Base-by-base conservation (phyloP, 1,139 yeast species). In the Blastobotrys buckinghamii region DNA sequence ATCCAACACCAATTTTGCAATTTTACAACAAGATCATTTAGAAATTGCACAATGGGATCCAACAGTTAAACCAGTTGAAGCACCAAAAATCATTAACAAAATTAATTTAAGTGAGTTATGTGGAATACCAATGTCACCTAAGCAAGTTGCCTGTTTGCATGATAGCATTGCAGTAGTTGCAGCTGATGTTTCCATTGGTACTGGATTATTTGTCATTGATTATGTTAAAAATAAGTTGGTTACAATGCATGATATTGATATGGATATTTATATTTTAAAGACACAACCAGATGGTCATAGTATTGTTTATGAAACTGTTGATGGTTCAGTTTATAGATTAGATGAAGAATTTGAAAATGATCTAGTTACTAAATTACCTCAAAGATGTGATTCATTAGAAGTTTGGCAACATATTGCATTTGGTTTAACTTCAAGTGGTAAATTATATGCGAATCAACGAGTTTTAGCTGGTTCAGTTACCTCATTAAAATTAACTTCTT, bases 401-500 rank as follows among this genome's bases (percentile, higher is more conserved):
- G 62, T 60, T 1, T 58, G 61, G 52, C 63, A 63, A 29, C 60
- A 63, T 29, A 69, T 77, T 40, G 82, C 82, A 0, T 84, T 86
- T 63, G 96, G 96, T 48, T 67, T 88, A 29, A 76, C 92, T 16
- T 34, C 46, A 0, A 67, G 77, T 6, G 97, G 97, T 50, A 84
- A 83, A 59, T 67, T 90, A 16, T 89, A 73, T 64, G 82, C 83
- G 6, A 81, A 84, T 57, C 76, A 75, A 1, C 69, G 71, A 13
- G 82, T 77, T 51, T 66, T 92, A n/a, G 76, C 88, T 0, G 71
- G 78, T 9, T 89, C 92, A 9, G 94, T 88, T 6, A 90, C 97
- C 0, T 90, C 97, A 0, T 68, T 92, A 50, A 77, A 79, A 53
- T 70, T 85, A 22, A 81, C 96, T 0, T 90, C 83, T 46, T 73